Percentiles rank a stretch among this genome's conserved stretches.
These are phyloP conservation scores for Verticillium klebahnii DNA, from an alignment of 2,329 filamentous ascomycete genomes.

Conservation along the genomic window DNA sequence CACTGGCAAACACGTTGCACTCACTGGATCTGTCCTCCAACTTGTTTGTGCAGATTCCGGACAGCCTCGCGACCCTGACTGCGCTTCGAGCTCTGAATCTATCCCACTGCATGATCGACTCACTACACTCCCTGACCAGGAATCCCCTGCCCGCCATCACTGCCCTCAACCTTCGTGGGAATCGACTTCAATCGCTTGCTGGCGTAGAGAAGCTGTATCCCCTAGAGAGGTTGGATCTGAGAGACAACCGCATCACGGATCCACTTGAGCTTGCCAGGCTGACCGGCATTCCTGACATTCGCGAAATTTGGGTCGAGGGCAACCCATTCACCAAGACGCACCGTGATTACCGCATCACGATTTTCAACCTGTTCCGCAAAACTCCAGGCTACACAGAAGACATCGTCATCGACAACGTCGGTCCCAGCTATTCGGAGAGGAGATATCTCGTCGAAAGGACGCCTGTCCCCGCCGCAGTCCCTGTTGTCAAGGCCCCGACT, in stretches of 20 bases:
- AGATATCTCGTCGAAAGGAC: conserved; percentile 79
- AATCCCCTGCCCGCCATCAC: conserved; percentile 91
- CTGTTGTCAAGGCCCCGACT: conserved; percentile 67
- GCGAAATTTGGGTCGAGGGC: conserved; percentile 86
- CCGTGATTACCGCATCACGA: conserved; percentile 76
- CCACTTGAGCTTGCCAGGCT: conserved; percentile 85
- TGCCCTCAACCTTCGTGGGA: conserved; percentile 84
- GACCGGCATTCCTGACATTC: conserved; percentile 85
- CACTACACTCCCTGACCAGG: conserved; percentile 78
- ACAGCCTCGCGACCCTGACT: conserved; percentile 80
- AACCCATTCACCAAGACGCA: conserved; percentile 92
- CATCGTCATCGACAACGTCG: conserved; percentile 78
- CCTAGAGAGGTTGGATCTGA: conserved; percentile 81
- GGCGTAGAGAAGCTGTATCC: conserved; percentile 87
- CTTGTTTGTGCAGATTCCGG: conserved; percentile 89
- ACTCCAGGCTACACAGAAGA: conserved; percentile 89
- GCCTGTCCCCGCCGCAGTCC: conserved; percentile 69
- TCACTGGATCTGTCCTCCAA: conserved; percentile 92
- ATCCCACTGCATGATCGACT: conserved; percentile 96
- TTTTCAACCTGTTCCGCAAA: conserved; percentile 93
- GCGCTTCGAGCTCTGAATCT: conserved; percentile 89
- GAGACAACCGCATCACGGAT: conserved; percentile 88
- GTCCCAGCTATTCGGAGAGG: conserved; percentile 79
- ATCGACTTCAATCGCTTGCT: conserved; percentile 80
- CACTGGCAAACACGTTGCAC: conserved; percentile 81